Base-by-base conservation (phyloP, 2,329 filamentous ascomycete species). In the Ceratocystis destructans region DNA sequence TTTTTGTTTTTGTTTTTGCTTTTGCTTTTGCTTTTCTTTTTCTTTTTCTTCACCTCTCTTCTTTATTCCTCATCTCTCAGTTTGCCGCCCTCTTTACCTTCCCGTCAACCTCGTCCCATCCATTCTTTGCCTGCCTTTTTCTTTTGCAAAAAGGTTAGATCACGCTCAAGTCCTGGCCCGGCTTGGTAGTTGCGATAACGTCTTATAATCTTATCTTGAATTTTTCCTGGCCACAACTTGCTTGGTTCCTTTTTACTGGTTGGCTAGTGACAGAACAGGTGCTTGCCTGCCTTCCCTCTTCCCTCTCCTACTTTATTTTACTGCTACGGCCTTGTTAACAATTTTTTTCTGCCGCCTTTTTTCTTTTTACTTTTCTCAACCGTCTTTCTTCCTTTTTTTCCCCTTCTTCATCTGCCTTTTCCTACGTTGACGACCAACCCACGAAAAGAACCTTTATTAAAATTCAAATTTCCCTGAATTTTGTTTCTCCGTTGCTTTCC, bases 341-440 rank as follows among this genome's bases (percentile, higher is more conserved):
- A 33, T 66, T 55, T 62, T 22, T 62, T 64, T 53, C 64, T 55
- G 53, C 44, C 53, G 37, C 61, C 28, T 53, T 53, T 53, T 62
- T 44, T 46, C 20, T 37, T 37, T 41, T 41, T 41, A 41, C 37
- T 41, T 15, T 41, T 15, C 10, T 15, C 37, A 41, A 15, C 37
- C 37, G 37, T 41, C 8, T 41, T 17, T 20, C 62, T 64, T 15
- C 31, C 46, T 48, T 64, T 62, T 53, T 53, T 28, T 46, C 44
- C 33, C 37, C 31, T 59, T 33, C 28, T 33, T 48, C 31, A 50
- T 33, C 28, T 15, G 31, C 31, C 31, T 50, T n/a, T 37, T 62
- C 61, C 25, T 62, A 57, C 31, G 31, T 66, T 28, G 53, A 15
- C 33, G 61, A 62, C 28, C 28, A 53, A 37, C 20, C 33, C 55